Conservation (phyloP, 495 filamentous ascomycete species). For the Penicillium bialowiezense region DNA sequence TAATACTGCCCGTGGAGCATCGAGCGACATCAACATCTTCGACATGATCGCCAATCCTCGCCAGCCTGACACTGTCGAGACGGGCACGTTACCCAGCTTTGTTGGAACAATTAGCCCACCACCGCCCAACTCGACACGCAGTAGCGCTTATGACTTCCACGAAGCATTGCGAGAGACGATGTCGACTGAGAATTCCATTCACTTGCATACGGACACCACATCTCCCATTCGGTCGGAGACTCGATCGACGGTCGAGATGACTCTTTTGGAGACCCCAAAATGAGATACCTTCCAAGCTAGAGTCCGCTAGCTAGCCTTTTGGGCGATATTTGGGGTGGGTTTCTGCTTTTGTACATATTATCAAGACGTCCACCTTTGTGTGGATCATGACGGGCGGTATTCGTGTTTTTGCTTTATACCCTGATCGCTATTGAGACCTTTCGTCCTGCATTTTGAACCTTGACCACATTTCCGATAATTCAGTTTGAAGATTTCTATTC, state of each 20-base stretch:
- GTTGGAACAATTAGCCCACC: neutral
- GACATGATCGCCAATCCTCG: conserved; percentile 1
- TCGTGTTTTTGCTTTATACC: conserved; percentile 3
- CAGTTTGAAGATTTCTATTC: too few species aligned
- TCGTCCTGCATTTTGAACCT: neutral
- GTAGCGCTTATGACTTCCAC: conserved; percentile 19
- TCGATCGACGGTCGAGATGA: conserved; percentile 3
- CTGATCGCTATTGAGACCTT: neutral
- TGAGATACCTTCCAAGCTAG: too few species aligned
- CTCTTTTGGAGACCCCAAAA: neutral
- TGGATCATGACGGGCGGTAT: neutral
- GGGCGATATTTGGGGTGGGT: neutral
- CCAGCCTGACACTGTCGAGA: neutral
- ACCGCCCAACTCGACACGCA: neutral
- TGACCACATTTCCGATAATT: too few species aligned
- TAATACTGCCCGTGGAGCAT: conserved; percentile 7
- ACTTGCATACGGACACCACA: neutral
- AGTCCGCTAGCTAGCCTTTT: too few species aligned
- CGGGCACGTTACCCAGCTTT: neutral
- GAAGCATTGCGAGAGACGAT: conserved; percentile 15
- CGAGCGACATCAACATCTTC: conserved; percentile 19
- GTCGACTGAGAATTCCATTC: conserved; percentile 2
- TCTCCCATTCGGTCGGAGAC: neutral
- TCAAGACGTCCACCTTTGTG: neutral
- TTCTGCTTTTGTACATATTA: neutral